Evolutionary conservation across 805 yeast species (phyloP).

Genomic region (Kodamaea fukazawae): DNA sequence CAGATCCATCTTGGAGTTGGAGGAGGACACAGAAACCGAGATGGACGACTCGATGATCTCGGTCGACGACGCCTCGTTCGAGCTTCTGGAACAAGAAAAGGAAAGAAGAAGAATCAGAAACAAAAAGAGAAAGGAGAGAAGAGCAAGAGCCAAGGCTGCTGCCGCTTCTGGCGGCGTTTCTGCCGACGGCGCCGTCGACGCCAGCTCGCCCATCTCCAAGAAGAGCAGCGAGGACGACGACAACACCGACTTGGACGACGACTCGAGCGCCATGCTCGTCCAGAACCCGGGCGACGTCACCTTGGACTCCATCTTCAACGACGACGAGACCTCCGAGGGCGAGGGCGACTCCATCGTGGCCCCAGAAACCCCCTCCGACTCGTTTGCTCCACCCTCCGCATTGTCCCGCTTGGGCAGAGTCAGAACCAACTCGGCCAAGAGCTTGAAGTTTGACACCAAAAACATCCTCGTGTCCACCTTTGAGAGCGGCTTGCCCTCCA

Average conservation of each 20-base stretch:
- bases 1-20: conserved; percentile 6
- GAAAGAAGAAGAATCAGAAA: conserved; percentile 16
- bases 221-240: conserved; percentile 4
- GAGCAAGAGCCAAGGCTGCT: conserved; percentile 10
- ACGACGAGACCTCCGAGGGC: conserved; percentile 13
- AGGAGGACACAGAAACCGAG: conserved; percentile 12
- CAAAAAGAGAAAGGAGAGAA: conserved; percentile 17
- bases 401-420: conserved; percentile 3
- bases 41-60: conserved; percentile 13
- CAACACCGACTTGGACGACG: conserved; percentile 6
- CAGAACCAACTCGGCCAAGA: conserved; percentile 6
- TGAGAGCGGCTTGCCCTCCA: conserved; percentile 5
- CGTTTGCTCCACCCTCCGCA: conserved; percentile 3
- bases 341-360: conserved; percentile 11
- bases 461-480: conserved; percentile 9
- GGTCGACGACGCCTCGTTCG: conserved; percentile 6
- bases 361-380: conserved; percentile 8
- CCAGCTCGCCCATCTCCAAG: background rate
- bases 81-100: conserved; percentile 12
- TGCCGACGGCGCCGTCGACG: background rate
- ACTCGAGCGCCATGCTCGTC: background rate
- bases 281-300: conserved; percentile 7
- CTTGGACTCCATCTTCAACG: conserved; percentile 12
- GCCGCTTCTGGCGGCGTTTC: conserved; percentile 4
- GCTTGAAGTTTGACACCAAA: conserved; percentile 12